phyloP scores from a whole-genome alignment of 441 rosid species.

The Hypseocharis bilobata region DNA sequence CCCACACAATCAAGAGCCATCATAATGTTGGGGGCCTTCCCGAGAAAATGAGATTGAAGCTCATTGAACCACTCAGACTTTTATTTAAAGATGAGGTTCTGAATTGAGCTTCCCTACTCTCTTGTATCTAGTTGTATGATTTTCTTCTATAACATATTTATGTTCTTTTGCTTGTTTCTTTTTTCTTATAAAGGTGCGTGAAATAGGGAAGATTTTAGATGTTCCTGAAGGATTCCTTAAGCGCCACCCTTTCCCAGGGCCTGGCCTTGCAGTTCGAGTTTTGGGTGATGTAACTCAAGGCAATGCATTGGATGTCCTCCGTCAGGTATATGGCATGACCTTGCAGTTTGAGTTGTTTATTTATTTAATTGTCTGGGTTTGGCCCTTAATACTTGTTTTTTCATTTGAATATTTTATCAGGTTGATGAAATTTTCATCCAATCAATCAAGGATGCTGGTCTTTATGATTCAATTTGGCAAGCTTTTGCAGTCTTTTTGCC shows the following conservation, averaged over 20 bases:
- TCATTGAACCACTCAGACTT: slow-evolving; percentile 86
- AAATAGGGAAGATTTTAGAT: slow-evolving; percentile 63
- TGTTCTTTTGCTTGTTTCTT: not conserved
- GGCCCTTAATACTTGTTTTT: not conserved
- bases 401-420: slow-evolving; percentile 25
- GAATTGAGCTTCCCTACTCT: slow-evolving; percentile 4
- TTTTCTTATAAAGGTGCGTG: slow-evolving; percentile 53
- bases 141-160: not conserved
- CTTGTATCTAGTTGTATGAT: slow-evolving; percentile 15
- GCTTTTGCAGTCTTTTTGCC: slow-evolving; percentile 96
- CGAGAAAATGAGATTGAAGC: slow-evolving; percentile 83
- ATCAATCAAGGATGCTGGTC: slow-evolving; percentile 84
- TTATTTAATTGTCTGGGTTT: not conserved
- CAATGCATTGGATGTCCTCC: slow-evolving; percentile 72
- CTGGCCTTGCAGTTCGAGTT: slow-evolving; percentile 86
- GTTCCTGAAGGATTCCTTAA: slow-evolving; percentile 69
- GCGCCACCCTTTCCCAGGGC: slow-evolving; percentile 94
- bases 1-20: slow-evolving; percentile 88
- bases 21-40: slow-evolving; percentile 93
- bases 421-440: slow-evolving; percentile 94
- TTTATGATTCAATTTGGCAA: slow-evolving; percentile 86
- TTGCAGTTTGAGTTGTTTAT: not conserved
- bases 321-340: slow-evolving; percentile 36
- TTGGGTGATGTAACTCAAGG: slow-evolving; percentile 80
- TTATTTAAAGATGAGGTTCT: slow-evolving; percentile 83